Evolutionary conservation across 2,329 filamentous ascomycete genomes (phyloP).

Genomic region (Lithohypha guttulata): DNA sequence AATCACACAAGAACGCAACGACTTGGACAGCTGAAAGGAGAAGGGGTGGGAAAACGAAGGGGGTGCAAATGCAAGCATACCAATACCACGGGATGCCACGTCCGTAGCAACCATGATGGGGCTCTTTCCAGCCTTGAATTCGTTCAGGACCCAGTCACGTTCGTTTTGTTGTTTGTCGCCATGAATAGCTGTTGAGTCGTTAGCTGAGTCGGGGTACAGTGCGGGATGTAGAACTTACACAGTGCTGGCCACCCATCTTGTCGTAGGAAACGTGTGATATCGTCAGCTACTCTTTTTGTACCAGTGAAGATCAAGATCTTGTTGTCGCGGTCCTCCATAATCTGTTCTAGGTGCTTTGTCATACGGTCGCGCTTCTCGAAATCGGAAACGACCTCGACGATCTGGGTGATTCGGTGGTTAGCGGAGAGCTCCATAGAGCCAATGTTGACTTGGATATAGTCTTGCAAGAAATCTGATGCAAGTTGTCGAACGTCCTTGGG

Average conservation of each 20-base stretch:
- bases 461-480: slow-evolving; percentile 77
- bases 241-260: slow-evolving; percentile 97
- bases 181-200: slow-evolving; percentile 64
- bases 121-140: slow-evolving; percentile 99
- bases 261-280: slow-evolving; percentile 93
- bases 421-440: slow-evolving; percentile 91
- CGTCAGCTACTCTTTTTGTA: slow-evolving; percentile 85
- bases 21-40: too few relatives aligned
- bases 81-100: slow-evolving; percentile 99
- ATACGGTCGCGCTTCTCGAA: slow-evolving; percentile 97
- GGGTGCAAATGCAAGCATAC: slow-evolving; percentile 62
- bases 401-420: slow-evolving; percentile 95
- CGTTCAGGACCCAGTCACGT: slow-evolving; percentile 97
- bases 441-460: slow-evolving; percentile 99
- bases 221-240: slow-evolving; percentile 50
- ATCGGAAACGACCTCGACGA: slow-evolving; percentile 90
- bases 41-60: slow-evolving; percentile 25
- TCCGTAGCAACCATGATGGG: slow-evolving; percentile 99
- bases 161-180: slow-evolving; percentile 99
- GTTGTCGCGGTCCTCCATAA: slow-evolving; percentile 93
- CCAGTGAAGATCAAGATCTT: slow-evolving; percentile 89
- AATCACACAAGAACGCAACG: slow-evolving; percentile 54
- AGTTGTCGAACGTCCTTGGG: slow-evolving; percentile 95
- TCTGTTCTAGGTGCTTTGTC: slow-evolving; percentile 94
- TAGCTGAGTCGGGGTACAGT: slow-evolving; percentile 27